Conservation (phyloP, 75 land plant species). For the Selaginella tamariscina region DNA sequence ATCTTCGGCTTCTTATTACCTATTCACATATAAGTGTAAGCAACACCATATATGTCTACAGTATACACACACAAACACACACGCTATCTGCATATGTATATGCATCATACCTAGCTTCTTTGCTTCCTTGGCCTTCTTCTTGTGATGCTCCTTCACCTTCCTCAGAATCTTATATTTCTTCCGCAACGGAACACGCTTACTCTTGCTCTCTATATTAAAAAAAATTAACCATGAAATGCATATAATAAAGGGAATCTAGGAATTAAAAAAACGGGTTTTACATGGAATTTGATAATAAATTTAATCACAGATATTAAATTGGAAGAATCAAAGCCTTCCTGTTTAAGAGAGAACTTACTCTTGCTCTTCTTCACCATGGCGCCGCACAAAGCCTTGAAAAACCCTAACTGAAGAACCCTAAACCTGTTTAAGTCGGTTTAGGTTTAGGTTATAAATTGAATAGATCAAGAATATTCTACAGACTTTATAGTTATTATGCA, state of each 20-base stretch:
- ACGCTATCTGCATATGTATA: too few relatives aligned
- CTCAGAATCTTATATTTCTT: constrained; percentile 68
- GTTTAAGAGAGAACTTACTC: constrained; percentile 8
- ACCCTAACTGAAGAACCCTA: too few relatives aligned
- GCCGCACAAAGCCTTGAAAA: neutral
- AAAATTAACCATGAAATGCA: neutral
- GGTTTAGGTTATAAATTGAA: too few relatives aligned
- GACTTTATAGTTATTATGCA: too few relatives aligned
- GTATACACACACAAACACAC: too few relatives aligned
- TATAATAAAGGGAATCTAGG: neutral
- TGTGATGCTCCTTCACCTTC: constrained; percentile 70
- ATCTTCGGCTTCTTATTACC: constrained; percentile 37
- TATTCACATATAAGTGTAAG: too few relatives aligned
- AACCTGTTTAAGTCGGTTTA: too few relatives aligned
- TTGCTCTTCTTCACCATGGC: constrained; percentile 27
- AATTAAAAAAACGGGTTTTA: neutral
- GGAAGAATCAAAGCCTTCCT: neutral
- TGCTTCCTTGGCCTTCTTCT: constrained; percentile 91
- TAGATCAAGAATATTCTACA: too few relatives aligned
- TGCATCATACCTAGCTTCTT: constrained; percentile 65
- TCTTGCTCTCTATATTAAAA: constrained; percentile 63
- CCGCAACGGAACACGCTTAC: constrained; percentile 63
- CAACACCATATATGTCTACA: too few relatives aligned
- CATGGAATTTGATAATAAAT: neutral
- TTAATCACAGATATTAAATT: neutral